Conservation (phyloP, 1,139 yeast genomes). For the Blastobotrys apis region DNA sequence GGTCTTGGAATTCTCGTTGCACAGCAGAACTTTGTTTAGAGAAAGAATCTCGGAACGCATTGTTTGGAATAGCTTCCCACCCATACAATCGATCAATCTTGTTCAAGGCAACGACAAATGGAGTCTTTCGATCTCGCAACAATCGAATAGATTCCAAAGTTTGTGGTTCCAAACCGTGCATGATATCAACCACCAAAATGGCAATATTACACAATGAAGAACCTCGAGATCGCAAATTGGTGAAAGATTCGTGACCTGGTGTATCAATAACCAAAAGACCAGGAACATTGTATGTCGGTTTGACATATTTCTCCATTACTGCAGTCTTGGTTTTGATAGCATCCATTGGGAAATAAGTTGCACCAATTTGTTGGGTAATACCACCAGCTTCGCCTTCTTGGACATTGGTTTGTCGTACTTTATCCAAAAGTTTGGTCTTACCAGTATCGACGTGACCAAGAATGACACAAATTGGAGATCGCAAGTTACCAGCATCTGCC, state of each 20-base stretch:
- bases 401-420: conserved; percentile 96
- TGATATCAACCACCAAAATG: conserved; percentile 93
- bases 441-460: conserved; percentile 99
- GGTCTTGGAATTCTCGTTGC: conserved; percentile 85
- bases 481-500: conserved; percentile 48
- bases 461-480: conserved; percentile 98
- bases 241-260: conserved; percentile 99
- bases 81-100: conserved; percentile 96
- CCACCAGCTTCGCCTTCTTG: conserved; percentile 99
- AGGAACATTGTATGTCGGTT: conserved; percentile 84
- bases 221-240: conserved; percentile 97
- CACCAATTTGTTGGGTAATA: conserved; percentile 99
- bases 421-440: conserved; percentile 93
- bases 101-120: conserved; percentile 93
- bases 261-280: conserved; percentile 96
- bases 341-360: conserved; percentile 97
- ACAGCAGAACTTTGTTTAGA: conserved; percentile 78
- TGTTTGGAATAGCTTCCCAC: conserved; percentile 87
- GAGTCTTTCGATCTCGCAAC: conserved; percentile 95
- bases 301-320: conserved; percentile 83
- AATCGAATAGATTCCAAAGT: conserved; percentile 90
- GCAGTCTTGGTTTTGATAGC: conserved; percentile 88
- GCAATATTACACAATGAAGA: conserved; percentile 98
- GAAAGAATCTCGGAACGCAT: conserved; percentile 92
- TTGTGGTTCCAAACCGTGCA: conserved; percentile 99